Evolutionary conservation across 192 early-diverging fungal genomes (phyloP).

Genomic region (Phlyctochytrium bullatum): DNA sequence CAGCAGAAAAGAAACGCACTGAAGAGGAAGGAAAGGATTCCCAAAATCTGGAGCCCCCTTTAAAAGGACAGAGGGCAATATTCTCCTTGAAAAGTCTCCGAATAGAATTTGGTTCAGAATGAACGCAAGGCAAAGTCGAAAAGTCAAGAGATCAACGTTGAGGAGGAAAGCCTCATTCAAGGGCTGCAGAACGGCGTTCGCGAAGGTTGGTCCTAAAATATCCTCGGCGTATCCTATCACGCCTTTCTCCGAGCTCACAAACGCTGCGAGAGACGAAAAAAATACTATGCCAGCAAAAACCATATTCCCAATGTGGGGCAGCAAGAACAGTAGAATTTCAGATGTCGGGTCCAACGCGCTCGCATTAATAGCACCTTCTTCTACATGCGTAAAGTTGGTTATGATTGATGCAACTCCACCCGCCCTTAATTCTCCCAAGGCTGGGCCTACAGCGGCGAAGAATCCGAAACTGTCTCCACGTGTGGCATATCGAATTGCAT

Average conservation of each 20-base stretch:
- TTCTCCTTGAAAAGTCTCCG: neutral
- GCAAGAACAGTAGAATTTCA: neutral
- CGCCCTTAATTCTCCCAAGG: neutral
- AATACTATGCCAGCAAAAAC: slow-evolving; percentile 16
- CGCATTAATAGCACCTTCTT: neutral
- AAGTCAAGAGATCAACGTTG: slow-evolving; percentile 13
- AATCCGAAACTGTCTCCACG: neutral
- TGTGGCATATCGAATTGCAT: neutral
- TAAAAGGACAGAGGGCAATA: neutral
- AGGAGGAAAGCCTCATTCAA: slow-evolving; percentile 5
- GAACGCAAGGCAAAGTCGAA: slow-evolving; percentile 7
- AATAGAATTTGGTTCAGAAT: slow-evolving; percentile 2
- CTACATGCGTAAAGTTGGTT: neutral
- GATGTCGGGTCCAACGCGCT: slow-evolving; percentile 17
- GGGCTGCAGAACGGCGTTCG: slow-evolving; percentile 9
- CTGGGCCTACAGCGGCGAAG: neutral
- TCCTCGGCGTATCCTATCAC: slow-evolving; percentile 14
- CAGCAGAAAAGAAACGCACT: neutral
- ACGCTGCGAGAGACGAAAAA: slow-evolving; percentile 15
- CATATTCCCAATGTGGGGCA: slow-evolving; percentile 8
- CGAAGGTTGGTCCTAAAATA: slow-evolving; percentile 3
- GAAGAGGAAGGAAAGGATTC: neutral
- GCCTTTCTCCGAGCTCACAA: slow-evolving; percentile 17
- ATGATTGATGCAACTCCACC: neutral
- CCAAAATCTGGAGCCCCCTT: neutral